Evolutionary conservation across 148 eudicot genomes (phyloP), one percentile per base, ranked within the genome.

Genomic region (Fallopia convolvulus): DNA sequence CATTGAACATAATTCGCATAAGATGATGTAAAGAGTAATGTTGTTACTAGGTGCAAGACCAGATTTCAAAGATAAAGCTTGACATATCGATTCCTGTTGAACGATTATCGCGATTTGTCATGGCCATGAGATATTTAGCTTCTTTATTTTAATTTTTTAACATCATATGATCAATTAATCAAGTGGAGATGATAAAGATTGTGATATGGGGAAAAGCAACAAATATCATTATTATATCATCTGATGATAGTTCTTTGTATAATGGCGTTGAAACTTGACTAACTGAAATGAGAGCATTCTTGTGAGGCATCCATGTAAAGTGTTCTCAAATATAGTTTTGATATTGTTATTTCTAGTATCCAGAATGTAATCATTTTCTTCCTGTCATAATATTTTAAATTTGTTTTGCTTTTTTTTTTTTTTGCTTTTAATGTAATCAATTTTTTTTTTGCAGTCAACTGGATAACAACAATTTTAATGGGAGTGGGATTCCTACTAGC

Each of bases 381-480:
- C 47, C n/a, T 41, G 49, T 18, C 6, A 72, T 72, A n/a, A 44
- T 10, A 32, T 9, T 33, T 72, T 32, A n/a, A 17, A 20, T 46
- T 73, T 46, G 3, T 46, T 44, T 20, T 72, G 15, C 46, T 21
- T 48, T 26, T 26, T 26, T 26, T 26, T 26, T 26, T 26, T 26
- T 26, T 26, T 26, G 30, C 30, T 26, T 26, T 26, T 26, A 26
- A 26, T 26, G 30, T 26, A 26, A 26, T 26, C 30, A 26, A n/a
- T n/a, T 44, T 48, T 13, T 13, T 8, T 77, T 76, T 50, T 83
- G 79, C 89, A 89, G 92, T 84, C 92, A 89, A 76, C 85, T 89
- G 74, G 90, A 89, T 82, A 87, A 89, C 85, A 89, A 87, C 83
- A 77, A 89, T 72, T 88, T 84, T 63, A 50, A 23, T 30, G 86